These are phyloP conservation scores for Hansenula sp. DNA, from an alignment of 1,139 yeast genomes.

Conservation along the genomic window DNA sequence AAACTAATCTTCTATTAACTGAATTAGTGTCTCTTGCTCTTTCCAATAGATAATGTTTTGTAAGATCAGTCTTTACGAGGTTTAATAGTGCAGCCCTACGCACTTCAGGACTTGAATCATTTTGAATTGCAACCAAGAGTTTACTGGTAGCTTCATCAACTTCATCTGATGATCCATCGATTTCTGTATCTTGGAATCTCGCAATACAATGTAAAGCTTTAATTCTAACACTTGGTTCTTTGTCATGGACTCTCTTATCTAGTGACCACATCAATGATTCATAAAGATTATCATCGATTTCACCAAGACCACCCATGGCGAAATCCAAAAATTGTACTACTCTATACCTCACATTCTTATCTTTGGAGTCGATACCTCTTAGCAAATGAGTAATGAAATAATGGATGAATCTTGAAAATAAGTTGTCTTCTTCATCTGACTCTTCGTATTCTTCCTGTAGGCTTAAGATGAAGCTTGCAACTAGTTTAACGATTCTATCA, in stretches of 20 bases:
- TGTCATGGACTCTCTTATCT: slow-evolving; percentile 66
- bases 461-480: slow-evolving; percentile 59
- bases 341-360: slow-evolving; percentile 74
- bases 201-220: slow-evolving; percentile 83
- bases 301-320: slow-evolving; percentile 68
- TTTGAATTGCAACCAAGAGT: slow-evolving; percentile 54
- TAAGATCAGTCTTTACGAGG: slow-evolving; percentile 49
- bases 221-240: slow-evolving; percentile 72
- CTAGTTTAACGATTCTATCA: slow-evolving; percentile 73
- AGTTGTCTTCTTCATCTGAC: slow-evolving; percentile 34
- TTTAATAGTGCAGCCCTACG: slow-evolving; percentile 80
- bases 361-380: slow-evolving; percentile 74
- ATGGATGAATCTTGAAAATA: slow-evolving; percentile 52
- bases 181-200: slow-evolving; percentile 63
- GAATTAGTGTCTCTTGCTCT: slow-evolving; percentile 80
- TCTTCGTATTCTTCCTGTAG: slow-evolving; percentile 33
- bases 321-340: slow-evolving; percentile 76
- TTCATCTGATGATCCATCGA: slow-evolving; percentile 33
- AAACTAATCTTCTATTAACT: slow-evolving; percentile 69
- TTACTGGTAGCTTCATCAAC: slow-evolving; percentile 47
- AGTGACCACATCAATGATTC: slow-evolving; percentile 60
- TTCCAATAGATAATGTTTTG: slow-evolving; percentile 63
- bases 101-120: slow-evolving; percentile 86
- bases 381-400: slow-evolving; percentile 61
- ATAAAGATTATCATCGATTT: slow-evolving; percentile 71